Evolutionary conservation across 108 stramenopile species (phyloP), one percentile per base, ranked within the genome.

Genomic region (Cyclotella atomus): DNA sequence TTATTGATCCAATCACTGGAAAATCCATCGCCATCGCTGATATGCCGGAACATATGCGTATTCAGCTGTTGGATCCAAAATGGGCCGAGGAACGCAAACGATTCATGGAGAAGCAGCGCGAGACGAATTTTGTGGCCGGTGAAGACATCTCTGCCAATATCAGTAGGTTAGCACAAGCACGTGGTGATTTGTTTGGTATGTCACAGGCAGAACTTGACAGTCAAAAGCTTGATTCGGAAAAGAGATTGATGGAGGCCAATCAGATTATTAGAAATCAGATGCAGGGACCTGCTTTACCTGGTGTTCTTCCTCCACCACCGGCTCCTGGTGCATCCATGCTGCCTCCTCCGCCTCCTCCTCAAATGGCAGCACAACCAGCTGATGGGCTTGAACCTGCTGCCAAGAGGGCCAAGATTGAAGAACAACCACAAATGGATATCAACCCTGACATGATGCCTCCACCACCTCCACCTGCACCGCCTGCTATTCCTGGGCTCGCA

Each of bases 11-110:
- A 16, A 89, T 98, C 33, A 95, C 94, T 23, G 96, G 96, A 1
- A 92, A 95, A 77, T 89, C 81, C 28, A 85, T 99, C 6, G 75
- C 93, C 14, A 83, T 97, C 0, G 79, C 84, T 21, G 89, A 97
- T 41, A 76, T 97, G 86, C 80, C 91, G 12, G 98, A 99, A 71
- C 97, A 98, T 79, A 94, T 99, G 97, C 91, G 98, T 27, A 98
- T 99, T 75, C 97, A 98, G 73, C 83, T 98, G 12, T 56, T 99
- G 53, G 98, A 99, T 86, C 97, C 98, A 0, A 97, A 95, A 83
- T 95, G 96, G 88, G 93, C 94, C 41, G 90, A 97, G 79, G 94
- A 97, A 83, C 75, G 80, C 20, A 82, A 77, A 43, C 87, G 93
- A 50, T 97, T 97, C 54, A 89, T 87, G 54, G 95, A 92, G 25